Base-by-base conservation (phyloP, 306 rosid species). In the Pueraria montana region DNA sequence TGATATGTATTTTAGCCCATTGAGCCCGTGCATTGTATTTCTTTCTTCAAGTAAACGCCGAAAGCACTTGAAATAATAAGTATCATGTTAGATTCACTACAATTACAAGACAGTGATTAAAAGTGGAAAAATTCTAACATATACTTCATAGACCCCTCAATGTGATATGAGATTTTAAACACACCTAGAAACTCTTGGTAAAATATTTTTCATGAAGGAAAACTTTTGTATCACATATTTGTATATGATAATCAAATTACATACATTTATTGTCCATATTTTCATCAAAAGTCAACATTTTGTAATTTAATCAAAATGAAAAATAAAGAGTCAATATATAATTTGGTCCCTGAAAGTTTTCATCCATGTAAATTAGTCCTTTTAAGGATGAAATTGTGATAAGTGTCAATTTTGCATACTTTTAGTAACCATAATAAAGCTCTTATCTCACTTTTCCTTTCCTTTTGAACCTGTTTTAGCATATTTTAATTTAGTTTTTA, bases 1-100 rank as follows among this genome's bases (percentile, higher is more conserved):
- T 74, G 85, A 82, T 9, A 74, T 65, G 32, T 82, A 65, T 30
- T 82, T 82, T 74, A 82, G 81, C 50, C 69, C 85, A 74, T 74
- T 82, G 11, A 82, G 76, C 27, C 81, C 85, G 3, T 82, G 85
- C 70, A 53, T 82, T 55, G 0, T 40, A 8, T 82, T 7, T 75
- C 48, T 52, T 18, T 82, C 85, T 65, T 82, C 85, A 50, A 82
- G 67, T 45, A 81, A 42, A 2, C 81, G 49, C 40, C 85, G n/a
- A 82, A 40, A 4, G 17, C 85, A 82, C 85, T 82, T 65, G 3
- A 82, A 74, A 82, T 26, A 38, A 48, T 32, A 81, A 73, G 43
- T 13, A 38, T 49, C 27, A n/a, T 34, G 55, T 81, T 62, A 81
- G 80, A 52, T 38, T 73, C 36, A 63, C 20, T 34, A 32, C n/a